Conservation (phyloP, 331 rosid genomes). For the Arachis monticola region DNA sequence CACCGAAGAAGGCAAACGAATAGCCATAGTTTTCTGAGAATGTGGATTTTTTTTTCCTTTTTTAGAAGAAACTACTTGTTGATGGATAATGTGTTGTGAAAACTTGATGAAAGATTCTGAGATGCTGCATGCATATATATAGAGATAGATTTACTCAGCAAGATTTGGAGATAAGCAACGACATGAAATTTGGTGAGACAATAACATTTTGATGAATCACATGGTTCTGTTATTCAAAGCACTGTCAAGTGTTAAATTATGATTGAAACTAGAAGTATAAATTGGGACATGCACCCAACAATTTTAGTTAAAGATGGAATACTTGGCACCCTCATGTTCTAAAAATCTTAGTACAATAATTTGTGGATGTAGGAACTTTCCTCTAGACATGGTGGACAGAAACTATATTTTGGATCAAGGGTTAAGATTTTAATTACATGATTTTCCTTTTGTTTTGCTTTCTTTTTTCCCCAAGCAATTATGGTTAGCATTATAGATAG, state of each 20-base stretch:
- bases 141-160: constrained; percentile 12
- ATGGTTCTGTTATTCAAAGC: constrained; percentile 25
- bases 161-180: not conserved
- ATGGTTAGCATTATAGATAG: not conserved
- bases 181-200: constrained; percentile 8
- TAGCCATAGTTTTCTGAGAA: constrained; percentile 32
- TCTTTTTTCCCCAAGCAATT: not conserved
- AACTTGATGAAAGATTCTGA: constrained; percentile 15
- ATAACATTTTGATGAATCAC: constrained; percentile 25
- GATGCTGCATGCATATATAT: constrained; percentile 1
- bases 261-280: not conserved
- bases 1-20: constrained; percentile 6
- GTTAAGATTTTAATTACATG: not conserved
- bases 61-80: not conserved
- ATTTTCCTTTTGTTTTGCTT: not conserved
- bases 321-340: not conserved
- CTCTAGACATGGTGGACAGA: not conserved
- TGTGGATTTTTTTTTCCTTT: not conserved
- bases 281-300: constrained; percentile 1
- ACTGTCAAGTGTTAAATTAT: constrained; percentile 5
- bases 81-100: not conserved
- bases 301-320: not conserved
- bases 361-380: not conserved
- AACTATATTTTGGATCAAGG: not conserved
- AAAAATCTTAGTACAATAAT: not conserved